phyloP scores from a whole-genome alignment of 2,329 filamentous ascomycete genomes.

The Cladobotryum protrusum region DNA sequence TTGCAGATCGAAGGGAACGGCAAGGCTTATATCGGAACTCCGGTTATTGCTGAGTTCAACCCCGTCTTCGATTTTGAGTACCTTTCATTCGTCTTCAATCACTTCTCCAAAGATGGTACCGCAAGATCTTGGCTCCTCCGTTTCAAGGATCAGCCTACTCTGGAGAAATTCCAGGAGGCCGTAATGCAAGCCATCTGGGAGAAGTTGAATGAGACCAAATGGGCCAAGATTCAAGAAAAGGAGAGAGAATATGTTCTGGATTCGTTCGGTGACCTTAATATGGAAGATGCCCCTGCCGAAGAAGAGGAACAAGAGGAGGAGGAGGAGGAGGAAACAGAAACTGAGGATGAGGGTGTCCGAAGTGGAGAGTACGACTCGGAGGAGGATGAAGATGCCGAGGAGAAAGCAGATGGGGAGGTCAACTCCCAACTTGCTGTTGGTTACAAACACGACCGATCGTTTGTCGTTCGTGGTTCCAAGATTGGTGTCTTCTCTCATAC shows the following conservation, averaged over 20 bases:
- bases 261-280: conserved; percentile 87
- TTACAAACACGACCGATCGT: conserved; percentile 94
- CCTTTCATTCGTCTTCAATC: conserved; percentile 98
- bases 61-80: conserved; percentile 99
- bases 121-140: conserved; percentile 94
- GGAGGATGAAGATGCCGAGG: conserved; percentile 66
- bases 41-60: conserved; percentile 85
- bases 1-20: conserved; percentile 73
- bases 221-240: conserved; percentile 85
- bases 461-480: conserved; percentile 94
- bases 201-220: conserved; percentile 88
- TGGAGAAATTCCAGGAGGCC: conserved; percentile 87
- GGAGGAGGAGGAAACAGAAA: conserved; percentile 48
- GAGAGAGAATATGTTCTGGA: conserved; percentile 93
- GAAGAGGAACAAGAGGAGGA: conserved; percentile 44
- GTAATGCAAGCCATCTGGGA: conserved; percentile 97
- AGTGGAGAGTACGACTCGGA: conserved; percentile 65
- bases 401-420: conserved; percentile 67
- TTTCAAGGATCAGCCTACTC: conserved; percentile 74
- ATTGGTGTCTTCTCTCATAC: conserved; percentile 99
- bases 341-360: conserved; percentile 56
- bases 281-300: conserved; percentile 64
- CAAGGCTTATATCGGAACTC: conserved; percentile 79
- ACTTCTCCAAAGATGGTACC: conserved; percentile 80
- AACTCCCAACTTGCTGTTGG: conserved; percentile 95